phyloP scores from a whole-genome alignment of 2,329 filamentous ascomycete genomes.

The Thielaviopsis ethacetica region DNA sequence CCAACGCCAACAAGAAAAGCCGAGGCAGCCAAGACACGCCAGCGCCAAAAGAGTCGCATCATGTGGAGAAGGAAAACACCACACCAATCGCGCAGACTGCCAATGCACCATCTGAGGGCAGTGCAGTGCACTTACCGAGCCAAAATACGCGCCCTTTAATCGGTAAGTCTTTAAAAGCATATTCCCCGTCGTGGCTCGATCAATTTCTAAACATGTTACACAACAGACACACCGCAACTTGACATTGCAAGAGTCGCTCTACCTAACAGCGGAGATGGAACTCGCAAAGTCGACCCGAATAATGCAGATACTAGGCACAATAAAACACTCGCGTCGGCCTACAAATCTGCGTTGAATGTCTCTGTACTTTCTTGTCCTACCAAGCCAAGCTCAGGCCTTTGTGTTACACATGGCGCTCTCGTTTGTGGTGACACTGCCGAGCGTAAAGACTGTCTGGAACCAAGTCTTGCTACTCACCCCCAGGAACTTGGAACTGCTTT shows the following conservation, averaged over 20 bases:
- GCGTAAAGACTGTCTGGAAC: not conserved
- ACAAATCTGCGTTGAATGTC: not conserved
- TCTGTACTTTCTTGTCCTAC: not conserved
- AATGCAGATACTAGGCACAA: not conserved
- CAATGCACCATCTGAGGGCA: not conserved
- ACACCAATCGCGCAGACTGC: not conserved
- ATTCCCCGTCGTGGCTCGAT: not conserved
- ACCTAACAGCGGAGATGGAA: not conserved
- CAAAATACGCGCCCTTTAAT: not conserved
- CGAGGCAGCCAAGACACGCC: not conserved
- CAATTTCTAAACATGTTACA: not conserved
- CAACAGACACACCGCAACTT: slow-evolving; percentile 6
- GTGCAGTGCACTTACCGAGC: not conserved
- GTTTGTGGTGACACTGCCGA: not conserved
- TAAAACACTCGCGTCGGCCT: not conserved
- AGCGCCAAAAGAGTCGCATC: not conserved
- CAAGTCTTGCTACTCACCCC: not conserved
- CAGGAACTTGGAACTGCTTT: not conserved
- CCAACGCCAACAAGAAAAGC: not conserved
- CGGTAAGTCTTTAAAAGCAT: not conserved
- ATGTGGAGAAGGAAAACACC: not conserved
- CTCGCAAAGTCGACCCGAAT: not conserved
- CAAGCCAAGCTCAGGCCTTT: not conserved
- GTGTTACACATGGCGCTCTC: not conserved
- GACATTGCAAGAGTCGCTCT: not conserved